These are phyloP conservation scores for Pichia sp. DNA, from an alignment of 1,139 yeast species.

Conservation along the genomic window DNA sequence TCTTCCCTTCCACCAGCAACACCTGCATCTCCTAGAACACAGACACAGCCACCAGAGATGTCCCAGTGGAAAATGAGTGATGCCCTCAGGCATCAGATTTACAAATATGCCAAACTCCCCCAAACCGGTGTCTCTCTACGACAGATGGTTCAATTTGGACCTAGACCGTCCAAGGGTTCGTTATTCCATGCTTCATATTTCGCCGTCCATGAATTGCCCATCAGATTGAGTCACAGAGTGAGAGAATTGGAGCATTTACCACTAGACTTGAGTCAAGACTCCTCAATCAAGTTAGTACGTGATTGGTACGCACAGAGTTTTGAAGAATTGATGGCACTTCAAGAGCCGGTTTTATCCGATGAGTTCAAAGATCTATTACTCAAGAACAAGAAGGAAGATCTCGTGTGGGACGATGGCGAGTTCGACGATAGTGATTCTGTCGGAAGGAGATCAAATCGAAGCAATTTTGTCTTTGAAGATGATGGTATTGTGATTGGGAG, in stretches of 20 bases:
- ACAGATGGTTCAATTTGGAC: constrained; percentile 94
- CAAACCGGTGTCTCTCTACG: constrained; percentile 84
- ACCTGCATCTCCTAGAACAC: too few species aligned
- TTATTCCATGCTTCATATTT: constrained; percentile 83
- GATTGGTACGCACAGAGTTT: constrained; percentile 94
- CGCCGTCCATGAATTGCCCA: constrained; percentile 84
- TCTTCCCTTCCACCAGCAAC: too few species aligned
- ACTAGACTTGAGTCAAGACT: constrained; percentile 67
- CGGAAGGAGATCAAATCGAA: not conserved
- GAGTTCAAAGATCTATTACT: constrained; percentile 12
- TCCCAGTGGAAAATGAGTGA: constrained; percentile 31
- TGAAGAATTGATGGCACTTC: constrained; percentile 67
- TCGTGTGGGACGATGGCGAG: constrained; percentile 5
- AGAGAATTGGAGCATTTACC: constrained; percentile 84
- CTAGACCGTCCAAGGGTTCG: constrained; percentile 73
- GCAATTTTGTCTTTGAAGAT: constrained; percentile 35
- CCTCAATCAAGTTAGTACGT: constrained; percentile 72
- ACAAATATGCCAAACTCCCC: constrained; percentile 65
- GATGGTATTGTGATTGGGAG: constrained; percentile 49
- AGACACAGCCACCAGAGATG: too few species aligned
- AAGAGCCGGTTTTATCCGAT: constrained; percentile 43
- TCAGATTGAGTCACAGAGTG: constrained; percentile 81
- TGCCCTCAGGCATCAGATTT: constrained; percentile 31
- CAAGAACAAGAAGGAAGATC: constrained; percentile 11
- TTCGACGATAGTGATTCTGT: not conserved